These are phyloP conservation scores for Cryomyces minteri DNA, from an alignment of 495 filamentous ascomycete genomes.

Conservation along the genomic window DNA sequence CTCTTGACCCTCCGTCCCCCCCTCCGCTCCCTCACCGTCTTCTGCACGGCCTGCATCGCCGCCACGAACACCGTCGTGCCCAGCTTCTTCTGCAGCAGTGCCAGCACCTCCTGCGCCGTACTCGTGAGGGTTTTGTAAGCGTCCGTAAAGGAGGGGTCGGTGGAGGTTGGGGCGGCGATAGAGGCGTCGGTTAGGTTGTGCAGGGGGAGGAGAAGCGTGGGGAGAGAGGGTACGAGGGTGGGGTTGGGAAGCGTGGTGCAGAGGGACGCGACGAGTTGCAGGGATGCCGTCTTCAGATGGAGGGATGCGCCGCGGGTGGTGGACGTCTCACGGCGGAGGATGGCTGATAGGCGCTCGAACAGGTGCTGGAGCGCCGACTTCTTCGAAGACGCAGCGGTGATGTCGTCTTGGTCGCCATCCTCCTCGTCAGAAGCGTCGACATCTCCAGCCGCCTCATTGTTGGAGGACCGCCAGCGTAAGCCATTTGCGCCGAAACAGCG, in stretches of 20 bases:
- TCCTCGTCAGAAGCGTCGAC: conserved; percentile 15
- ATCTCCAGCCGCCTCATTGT: conserved; percentile 23
- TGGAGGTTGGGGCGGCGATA: conserved; percentile 46
- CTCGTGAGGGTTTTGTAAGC: conserved; percentile 46
- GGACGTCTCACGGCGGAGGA: conserved; percentile 59
- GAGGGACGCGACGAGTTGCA: conserved; percentile 51
- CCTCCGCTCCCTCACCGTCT: conserved; percentile 46
- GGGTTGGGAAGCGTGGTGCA: conserved; percentile 34
- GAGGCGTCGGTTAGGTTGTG: conserved; percentile 67
- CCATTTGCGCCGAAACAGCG: conserved; percentile 46
- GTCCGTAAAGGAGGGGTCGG: conserved; percentile 45
- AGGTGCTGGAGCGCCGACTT: conserved; percentile 46
- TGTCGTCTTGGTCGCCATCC: conserved; percentile 14
- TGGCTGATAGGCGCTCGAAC: conserved; percentile 51
- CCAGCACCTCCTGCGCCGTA: conserved; percentile 54
- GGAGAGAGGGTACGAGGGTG: conserved; percentile 38
- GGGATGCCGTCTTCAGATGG: conserved; percentile 53
- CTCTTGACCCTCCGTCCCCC: conserved; percentile 61
- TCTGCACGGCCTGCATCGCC: conserved; percentile 46
- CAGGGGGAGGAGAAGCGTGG: conserved; percentile 56
- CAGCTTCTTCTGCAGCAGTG: conserved; percentile 58
- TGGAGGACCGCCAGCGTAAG: conserved; percentile 27
- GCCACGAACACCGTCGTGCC: conserved; percentile 63
- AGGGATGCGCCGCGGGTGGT: conserved; percentile 40
- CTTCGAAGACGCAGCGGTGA: conserved; percentile 8